phyloP scores from a whole-genome alignment of 768 basidiomycete species.

The Boletus pseudo-olivaceus region DNA sequence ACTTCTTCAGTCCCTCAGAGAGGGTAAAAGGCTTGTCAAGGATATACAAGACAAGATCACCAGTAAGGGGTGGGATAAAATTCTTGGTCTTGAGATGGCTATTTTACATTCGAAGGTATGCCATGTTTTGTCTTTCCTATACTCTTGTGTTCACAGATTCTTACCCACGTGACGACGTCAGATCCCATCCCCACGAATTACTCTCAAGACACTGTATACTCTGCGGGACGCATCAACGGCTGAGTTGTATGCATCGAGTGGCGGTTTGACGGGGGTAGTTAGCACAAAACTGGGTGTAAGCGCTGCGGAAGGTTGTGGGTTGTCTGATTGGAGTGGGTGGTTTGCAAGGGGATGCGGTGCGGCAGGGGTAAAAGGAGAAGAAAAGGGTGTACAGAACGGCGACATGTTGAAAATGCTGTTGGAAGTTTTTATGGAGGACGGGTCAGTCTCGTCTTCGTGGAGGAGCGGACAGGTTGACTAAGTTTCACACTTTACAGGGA shows the following conservation, averaged over 20 bases:
- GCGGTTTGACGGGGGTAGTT: conserved; percentile 64
- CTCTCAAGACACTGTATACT: conserved; percentile 61
- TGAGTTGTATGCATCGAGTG: conserved; percentile 81
- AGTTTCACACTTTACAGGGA: conserved; percentile 38
- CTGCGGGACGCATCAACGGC: conserved; percentile 75
- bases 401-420: conserved; percentile 67
- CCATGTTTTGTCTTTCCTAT: background rate
- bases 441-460: conserved; percentile 43
- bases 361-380: conserved; percentile 36
- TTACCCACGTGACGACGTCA: background rate
- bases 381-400: conserved; percentile 45
- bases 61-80: conserved; percentile 36
- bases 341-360: conserved; percentile 48
- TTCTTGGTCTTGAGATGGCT: conserved; percentile 70
- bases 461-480: background rate
- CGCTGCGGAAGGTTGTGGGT: conserved; percentile 50
- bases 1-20: conserved; percentile 54
- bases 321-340: conserved; percentile 35
- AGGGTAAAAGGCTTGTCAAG: conserved; percentile 14
- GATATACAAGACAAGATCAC: conserved; percentile 21
- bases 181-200: conserved; percentile 31
- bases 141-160: background rate
- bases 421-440: conserved; percentile 78
- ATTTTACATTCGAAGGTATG: conserved; percentile 75
- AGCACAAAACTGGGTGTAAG: conserved; percentile 47